Percentiles rank a stretch among this genome's conserved stretches.
Conservation (phyloP, 352 stramenopile species). For the Stephanocyclus meneghinianus region DNA sequence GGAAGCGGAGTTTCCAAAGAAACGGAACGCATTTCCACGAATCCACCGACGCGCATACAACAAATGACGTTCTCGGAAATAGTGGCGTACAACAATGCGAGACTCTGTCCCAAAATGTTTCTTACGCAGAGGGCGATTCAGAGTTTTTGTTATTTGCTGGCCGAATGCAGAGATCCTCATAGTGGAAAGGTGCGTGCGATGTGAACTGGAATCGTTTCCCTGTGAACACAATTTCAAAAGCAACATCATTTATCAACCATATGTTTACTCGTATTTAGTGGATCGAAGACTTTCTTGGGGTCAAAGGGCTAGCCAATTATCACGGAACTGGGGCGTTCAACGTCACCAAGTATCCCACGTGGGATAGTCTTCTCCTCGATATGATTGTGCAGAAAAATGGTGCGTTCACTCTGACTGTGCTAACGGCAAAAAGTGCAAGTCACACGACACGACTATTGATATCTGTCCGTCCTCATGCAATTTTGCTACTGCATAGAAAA, state of each 20-base stretch:
- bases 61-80: constrained; percentile 36
- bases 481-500: not conserved
- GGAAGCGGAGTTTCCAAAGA: not conserved
- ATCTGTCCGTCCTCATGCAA: constrained; percentile 20
- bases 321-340: constrained; percentile 76
- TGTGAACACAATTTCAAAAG: constrained; percentile 29
- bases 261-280: constrained; percentile 17
- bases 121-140: constrained; percentile 77
- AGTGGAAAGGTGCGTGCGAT: constrained; percentile 44
- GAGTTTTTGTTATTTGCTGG: constrained; percentile 73
- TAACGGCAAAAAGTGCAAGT: too few relatives aligned
- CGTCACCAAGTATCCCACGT: constrained; percentile 60
- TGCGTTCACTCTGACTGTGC: constrained; percentile 11
- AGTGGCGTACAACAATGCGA: constrained; percentile 35
- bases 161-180: constrained; percentile 69
- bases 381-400: constrained; percentile 54
- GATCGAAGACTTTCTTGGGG: constrained; percentile 59
- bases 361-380: constrained; percentile 66
- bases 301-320: constrained; percentile 63
- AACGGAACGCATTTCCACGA: not conserved
- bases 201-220: not conserved
- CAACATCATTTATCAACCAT: too few relatives aligned
- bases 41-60: not conserved
- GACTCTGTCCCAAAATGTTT: constrained; percentile 52
- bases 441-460: too few relatives aligned